Evolutionary conservation across 78 protist genomes (phyloP).

Genomic region (Chrysochromulina parva): DNA sequence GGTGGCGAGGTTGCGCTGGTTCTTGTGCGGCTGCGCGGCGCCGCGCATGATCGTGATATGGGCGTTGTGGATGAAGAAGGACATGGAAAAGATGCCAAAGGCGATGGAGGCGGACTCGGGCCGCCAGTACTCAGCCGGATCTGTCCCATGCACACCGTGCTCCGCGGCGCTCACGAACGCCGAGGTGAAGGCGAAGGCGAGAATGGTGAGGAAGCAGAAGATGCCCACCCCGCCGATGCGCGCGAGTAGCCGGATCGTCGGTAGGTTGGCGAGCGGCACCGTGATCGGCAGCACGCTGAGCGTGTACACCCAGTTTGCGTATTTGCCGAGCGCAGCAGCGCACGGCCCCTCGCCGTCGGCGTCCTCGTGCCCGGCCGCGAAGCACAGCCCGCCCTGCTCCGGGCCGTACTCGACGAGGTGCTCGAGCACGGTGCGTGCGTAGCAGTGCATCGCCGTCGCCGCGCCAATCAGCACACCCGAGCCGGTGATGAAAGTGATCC

Average conservation of each 20-base stretch:
- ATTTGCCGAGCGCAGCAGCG: not conserved
- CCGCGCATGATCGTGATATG: not conserved
- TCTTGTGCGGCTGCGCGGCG: too few species aligned
- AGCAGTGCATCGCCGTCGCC: not conserved
- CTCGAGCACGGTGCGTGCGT: not conserved
- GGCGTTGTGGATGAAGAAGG: not conserved
- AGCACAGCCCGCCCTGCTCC: not conserved
- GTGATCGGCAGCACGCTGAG: not conserved
- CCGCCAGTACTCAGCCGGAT: too few species aligned
- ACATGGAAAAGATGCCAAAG: not conserved
- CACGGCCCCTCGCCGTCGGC: not conserved
- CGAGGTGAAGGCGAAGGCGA: not conserved
- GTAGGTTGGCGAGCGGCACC: not conserved
- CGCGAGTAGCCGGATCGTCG: not conserved
- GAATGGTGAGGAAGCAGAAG: not conserved
- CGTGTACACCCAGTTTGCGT: not conserved
- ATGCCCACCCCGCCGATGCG: not conserved
- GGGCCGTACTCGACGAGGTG: not conserved
- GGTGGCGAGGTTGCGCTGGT: too few species aligned
- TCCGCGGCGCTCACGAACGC: not conserved
- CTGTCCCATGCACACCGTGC: not conserved
- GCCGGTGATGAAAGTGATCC: not conserved
- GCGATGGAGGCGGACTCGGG: not conserved
- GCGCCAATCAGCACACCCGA: not conserved
- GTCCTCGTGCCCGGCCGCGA: not conserved